These are phyloP conservation scores for Solanum corneliomulleri DNA, from an alignment of 257 asterid genomes.

Conservation along the genomic window DNA sequence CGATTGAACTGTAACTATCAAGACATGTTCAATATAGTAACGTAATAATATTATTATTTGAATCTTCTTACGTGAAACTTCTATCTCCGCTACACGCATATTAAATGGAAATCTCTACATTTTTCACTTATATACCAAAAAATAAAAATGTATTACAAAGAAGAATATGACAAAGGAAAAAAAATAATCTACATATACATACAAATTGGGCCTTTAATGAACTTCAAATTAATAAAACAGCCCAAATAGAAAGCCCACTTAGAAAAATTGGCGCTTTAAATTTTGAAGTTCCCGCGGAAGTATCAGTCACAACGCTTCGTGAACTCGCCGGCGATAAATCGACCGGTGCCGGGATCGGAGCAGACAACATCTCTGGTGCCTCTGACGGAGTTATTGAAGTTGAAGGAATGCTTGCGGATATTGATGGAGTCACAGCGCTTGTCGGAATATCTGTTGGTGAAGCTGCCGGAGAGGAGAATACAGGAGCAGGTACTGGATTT, in stretches of 20 bases:
- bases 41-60: not conserved
- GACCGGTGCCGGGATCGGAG: constrained; percentile 20
- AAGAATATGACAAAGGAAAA: not conserved
- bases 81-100: not conserved
- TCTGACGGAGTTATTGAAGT: constrained; percentile 26
- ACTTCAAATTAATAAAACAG: constrained; percentile 24
- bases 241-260: constrained; percentile 32
- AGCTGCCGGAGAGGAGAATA: constrained; percentile 7
- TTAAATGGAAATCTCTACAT: not conserved
- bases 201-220: not conserved
- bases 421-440: constrained; percentile 11
- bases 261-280: constrained; percentile 12
- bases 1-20: not conserved
- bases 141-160: not conserved
- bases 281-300: constrained; percentile 14
- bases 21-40: not conserved
- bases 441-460: constrained; percentile 37
- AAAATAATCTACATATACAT: not conserved
- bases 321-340: constrained; percentile 36
- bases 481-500: constrained; percentile 27
- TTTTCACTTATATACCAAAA: not conserved
- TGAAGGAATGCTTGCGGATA: constrained; percentile 24
- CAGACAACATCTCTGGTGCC: constrained; percentile 30
- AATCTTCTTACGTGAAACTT: not conserved
- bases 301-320: constrained; percentile 29